Evolutionary conservation across 2,329 filamentous ascomycete species (phyloP).

Genomic region (Cyphellophora europaea): DNA sequence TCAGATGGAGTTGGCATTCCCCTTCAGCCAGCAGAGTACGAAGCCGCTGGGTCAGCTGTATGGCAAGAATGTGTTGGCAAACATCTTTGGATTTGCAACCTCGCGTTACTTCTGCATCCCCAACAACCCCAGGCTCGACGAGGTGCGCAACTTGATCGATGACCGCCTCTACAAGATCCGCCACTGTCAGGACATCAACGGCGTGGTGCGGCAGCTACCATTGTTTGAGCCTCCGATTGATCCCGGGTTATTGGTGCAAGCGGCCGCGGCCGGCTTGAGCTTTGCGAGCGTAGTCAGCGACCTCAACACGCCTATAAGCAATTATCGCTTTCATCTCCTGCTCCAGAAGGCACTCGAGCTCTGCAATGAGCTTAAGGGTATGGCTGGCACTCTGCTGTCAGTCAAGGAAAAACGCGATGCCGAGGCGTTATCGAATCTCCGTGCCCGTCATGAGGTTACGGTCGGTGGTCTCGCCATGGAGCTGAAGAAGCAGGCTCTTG

Average conservation of each 20-base stretch:
- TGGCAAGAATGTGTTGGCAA: neutral
- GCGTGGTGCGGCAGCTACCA: constrained; percentile 11
- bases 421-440: constrained; percentile 16
- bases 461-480: constrained; percentile 10
- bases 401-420: constrained; percentile 19
- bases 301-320: constrained; percentile 18
- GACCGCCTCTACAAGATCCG: constrained; percentile 27
- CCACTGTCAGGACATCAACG: constrained; percentile 24
- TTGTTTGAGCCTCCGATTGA: constrained; percentile 25
- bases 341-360: constrained; percentile 21
- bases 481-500: constrained; percentile 10
- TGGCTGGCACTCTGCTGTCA: constrained; percentile 11
- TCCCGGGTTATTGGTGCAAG: constrained; percentile 17
- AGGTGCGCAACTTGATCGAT: constrained; percentile 19
- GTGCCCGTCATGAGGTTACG: constrained; percentile 9
- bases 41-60: neutral
- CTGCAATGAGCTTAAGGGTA: constrained; percentile 17
- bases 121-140: constrained; percentile 18
- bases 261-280: constrained; percentile 11
- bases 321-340: constrained; percentile 21
- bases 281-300: constrained; percentile 9
- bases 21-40: constrained; percentile 11
- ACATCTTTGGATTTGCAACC: constrained; percentile 1
- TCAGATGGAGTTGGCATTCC: constrained; percentile 10
- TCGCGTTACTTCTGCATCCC: constrained; percentile 22